Base-by-base conservation (phyloP, 2,329 filamentous ascomycete genomes). In the Hawksworthiomyces lignivorus region DNA sequence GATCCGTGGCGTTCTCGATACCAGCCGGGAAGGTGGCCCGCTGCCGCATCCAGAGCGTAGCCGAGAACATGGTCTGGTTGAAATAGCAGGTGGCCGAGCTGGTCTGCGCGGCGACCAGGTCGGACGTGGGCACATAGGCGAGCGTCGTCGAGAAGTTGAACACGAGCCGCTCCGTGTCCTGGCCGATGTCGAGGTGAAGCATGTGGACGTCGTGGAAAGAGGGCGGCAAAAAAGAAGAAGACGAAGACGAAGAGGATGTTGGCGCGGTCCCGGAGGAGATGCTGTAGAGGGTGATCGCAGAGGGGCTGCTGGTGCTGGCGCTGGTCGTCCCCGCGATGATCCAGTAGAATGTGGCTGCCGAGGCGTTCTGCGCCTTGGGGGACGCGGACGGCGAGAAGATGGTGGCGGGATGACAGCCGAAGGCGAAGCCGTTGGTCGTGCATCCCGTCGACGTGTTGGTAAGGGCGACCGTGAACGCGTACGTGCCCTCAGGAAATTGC, bases 401-500 rank as follows among this genome's bases (percentile, higher is more conserved):
- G 22, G 38, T 19, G 15, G 31, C n/a, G 1, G 80, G 77, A 46
- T 70, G 75, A 63, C 81, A 85, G 41, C 65, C 65, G 76, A 80
- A 85, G 1, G 77, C 77, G 5, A 65, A 60, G 0, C 72, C 49
- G 50, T 75, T 70, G 12, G 72, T 68, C 1, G 77, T 80, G 59
- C 82, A 85, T 36, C 65, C 65, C 7, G 74, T 71, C 14, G 62
- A 60, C 3, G 70, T 60, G 5, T 64, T 70, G 37, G 68, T 63
- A 29, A 85, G 72, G 45, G 72, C 72, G 18, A 77, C 77, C 7
- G 70, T 64, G 50, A 85, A 66, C 28, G 72, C 65, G 57, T 77
- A 84, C n/a, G 73, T 69, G 6, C 81, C 82, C 2, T 72, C 61
- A 2, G 81, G 82, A 51, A 83, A 83, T 17, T 54, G 43, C 19